These are phyloP conservation scores for Russula lepida DNA, from an alignment of 768 basidiomycete species.

Conservation along the genomic window DNA sequence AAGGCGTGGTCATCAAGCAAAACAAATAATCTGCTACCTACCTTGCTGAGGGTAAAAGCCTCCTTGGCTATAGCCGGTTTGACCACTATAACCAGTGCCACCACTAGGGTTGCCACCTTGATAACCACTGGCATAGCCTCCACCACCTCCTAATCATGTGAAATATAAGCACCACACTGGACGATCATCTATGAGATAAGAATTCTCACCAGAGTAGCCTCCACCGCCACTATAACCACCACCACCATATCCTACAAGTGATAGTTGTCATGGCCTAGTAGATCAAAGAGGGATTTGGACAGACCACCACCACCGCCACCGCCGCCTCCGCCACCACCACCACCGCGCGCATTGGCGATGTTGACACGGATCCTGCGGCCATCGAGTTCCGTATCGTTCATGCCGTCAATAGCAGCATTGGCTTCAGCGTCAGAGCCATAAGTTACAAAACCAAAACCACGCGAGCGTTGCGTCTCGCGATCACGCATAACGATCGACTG, in stretches of 20 bases:
- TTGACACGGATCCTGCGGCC: constrained; percentile 87
- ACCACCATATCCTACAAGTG: constrained; percentile 25
- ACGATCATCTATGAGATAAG: neutral
- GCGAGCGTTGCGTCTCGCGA: constrained; percentile 93
- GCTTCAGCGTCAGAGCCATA: constrained; percentile 58
- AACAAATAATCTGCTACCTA: neutral
- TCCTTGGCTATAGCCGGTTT: constrained; percentile 19
- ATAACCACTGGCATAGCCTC: constrained; percentile 26
- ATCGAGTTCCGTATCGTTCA: constrained; percentile 92
- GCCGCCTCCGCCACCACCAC: constrained; percentile 32
- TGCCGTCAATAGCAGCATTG: constrained; percentile 56
- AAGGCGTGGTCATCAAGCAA: neutral
- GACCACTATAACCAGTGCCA: constrained; percentile 22
- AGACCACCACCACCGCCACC: constrained; percentile 40
- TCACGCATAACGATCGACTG: constrained; percentile 98
- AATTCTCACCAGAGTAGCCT: constrained; percentile 19
- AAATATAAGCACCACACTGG: neutral
- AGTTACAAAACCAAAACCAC: constrained; percentile 96
- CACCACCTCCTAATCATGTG: constrained; percentile 19
- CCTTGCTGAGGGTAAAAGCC: constrained; percentile 13
- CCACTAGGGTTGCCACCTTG: constrained; percentile 28
- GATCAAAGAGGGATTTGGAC: neutral
- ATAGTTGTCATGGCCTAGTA: neutral
- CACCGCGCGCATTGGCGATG: constrained; percentile 60
- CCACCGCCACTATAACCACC: constrained; percentile 33